Evolutionary conservation across 2,329 filamentous ascomycete genomes (phyloP).

Genomic region (Furcasterigmium sp.): DNA sequence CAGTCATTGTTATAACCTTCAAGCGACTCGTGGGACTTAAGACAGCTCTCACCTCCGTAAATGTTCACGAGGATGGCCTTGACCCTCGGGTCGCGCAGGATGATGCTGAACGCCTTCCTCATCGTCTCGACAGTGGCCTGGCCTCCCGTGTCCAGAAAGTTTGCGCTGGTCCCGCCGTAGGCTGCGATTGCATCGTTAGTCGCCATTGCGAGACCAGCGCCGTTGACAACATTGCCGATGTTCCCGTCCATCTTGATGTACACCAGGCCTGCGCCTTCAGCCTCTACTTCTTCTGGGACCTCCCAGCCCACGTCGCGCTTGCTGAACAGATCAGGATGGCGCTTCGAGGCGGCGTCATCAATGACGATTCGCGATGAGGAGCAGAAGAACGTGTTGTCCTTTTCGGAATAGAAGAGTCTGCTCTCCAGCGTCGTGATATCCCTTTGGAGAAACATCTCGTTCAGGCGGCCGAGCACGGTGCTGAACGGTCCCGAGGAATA

Average conservation of each 20-base stretch:
- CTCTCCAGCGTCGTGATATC: no score
- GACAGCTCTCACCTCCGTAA: conserved; percentile 29
- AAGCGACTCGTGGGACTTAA: no score
- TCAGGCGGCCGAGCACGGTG: no score
- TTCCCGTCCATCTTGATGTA: conserved; percentile 62
- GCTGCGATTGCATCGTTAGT: conserved; percentile 73
- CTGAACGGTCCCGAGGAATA: no score
- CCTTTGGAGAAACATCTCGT: no score
- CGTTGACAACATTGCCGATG: conserved; percentile 83
- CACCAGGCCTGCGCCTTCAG: conserved; percentile 64
- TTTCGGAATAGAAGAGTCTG: conserved; percentile 26
- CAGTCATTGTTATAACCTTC: no score
- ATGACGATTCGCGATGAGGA: conserved; percentile 36
- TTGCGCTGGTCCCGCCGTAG: conserved; percentile 65
- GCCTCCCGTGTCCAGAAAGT: conserved; percentile 86
- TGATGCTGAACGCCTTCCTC: conserved; percentile 67
- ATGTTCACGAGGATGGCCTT: conserved; percentile 60
- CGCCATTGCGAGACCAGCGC: conserved; percentile 87
- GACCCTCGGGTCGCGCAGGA: conserved; percentile 67
- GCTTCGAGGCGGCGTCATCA: conserved; percentile 39
- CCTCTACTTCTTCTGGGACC: conserved; percentile 26
- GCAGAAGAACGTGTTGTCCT: conserved; percentile 22
- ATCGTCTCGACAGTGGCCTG: conserved; percentile 83
- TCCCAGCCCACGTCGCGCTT: conserved; percentile 27
- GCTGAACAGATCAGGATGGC: conserved; percentile 33